Percentiles rank a stretch among this genome's conserved stretches.
phyloP scores from a whole-genome alignment of 2,329 filamentous ascomycete genomes.

The Triangularia verruculosa region DNA sequence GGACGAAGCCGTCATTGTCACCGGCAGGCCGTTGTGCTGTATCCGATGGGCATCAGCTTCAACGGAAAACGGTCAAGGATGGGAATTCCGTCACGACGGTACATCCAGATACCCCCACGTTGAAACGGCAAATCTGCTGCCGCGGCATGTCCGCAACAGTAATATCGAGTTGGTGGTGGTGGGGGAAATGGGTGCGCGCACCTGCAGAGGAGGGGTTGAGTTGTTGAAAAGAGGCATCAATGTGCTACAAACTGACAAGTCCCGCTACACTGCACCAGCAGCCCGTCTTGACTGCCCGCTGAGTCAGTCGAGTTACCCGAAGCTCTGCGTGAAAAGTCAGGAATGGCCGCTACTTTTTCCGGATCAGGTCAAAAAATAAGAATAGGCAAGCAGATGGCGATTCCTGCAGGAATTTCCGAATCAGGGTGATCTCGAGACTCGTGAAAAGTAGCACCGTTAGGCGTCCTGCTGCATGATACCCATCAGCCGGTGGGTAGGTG shows the following conservation, averaged over 20 bases:
- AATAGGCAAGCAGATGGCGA: too few relatives aligned
- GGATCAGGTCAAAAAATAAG: neutral
- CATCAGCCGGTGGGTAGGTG: neutral
- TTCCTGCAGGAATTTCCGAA: constrained; percentile 1
- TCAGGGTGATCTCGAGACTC: neutral
- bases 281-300: neutral
- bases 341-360: neutral
- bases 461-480: constrained; percentile 3
- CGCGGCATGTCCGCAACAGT: neutral
- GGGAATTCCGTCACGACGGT: too few relatives aligned
- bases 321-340: neutral
- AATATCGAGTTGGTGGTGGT: neutral
- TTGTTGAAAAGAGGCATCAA: neutral
- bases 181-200: neutral
- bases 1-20: neutral
- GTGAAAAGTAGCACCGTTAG: constrained; percentile 1
- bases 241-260: constrained; percentile 2
- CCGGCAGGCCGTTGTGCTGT: neutral
- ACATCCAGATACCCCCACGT: neutral
- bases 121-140: neutral
- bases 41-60: neutral
- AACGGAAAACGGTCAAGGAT: neutral
- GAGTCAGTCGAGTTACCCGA: neutral
- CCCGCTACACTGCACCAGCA: constrained; percentile 4
- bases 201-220: too few relatives aligned